Conservation (phyloP, 2,329 filamentous ascomycete genomes). For the Dryadomyces sulphureus region DNA sequence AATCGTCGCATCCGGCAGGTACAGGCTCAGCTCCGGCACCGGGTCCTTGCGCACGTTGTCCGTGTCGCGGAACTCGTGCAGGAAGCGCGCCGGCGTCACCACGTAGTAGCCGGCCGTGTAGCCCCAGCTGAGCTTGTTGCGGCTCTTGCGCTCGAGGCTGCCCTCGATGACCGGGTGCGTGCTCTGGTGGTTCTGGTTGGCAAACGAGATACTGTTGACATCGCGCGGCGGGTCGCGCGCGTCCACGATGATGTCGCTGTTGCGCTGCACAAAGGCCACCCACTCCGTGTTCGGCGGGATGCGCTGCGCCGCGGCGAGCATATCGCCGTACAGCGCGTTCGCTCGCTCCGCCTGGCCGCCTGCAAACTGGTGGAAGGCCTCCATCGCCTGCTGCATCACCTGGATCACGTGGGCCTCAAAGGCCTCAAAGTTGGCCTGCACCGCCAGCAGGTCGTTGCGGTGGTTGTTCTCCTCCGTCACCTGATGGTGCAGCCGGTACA, state of each 20-base stretch:
- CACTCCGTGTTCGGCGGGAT: slow-evolving; percentile 83
- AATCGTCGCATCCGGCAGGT: slow-evolving; percentile 77
- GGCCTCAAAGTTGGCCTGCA: slow-evolving; percentile 78
- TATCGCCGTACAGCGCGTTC: slow-evolving; percentile 70
- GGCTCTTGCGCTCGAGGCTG: slow-evolving; percentile 76
- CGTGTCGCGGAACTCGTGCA: slow-evolving; percentile 94
- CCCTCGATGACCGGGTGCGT: slow-evolving; percentile 80
- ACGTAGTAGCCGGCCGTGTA: slow-evolving; percentile 80
- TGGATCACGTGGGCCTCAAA: slow-evolving; percentile 81
- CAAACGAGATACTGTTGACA: slow-evolving; percentile 62
- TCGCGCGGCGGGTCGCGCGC: slow-evolving; percentile 59
- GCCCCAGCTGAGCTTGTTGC: slow-evolving; percentile 64
- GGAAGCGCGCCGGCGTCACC: slow-evolving; percentile 70
- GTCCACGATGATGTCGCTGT: slow-evolving; percentile 59
- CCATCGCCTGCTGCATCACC: slow-evolving; percentile 69
- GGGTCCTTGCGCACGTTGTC: slow-evolving; percentile 60
- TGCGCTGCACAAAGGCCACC: slow-evolving; percentile 66
- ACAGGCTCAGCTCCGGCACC: slow-evolving; percentile 74
- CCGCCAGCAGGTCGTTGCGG: slow-evolving; percentile 73
- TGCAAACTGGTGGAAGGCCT: slow-evolving; percentile 68
- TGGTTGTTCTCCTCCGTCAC: slow-evolving; percentile 93
- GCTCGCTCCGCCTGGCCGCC: slow-evolving; percentile 70
- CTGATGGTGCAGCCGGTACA: slow-evolving; percentile 79
- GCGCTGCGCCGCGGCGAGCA: slow-evolving; percentile 60
- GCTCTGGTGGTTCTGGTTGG: slow-evolving; percentile 72